A percentile compares a stretch with the other conserved stretches of the same genome.
phyloP scores from a whole-genome alignment of 1,284 basidiomycete genomes.

The Sphagnurus paluster region DNA sequence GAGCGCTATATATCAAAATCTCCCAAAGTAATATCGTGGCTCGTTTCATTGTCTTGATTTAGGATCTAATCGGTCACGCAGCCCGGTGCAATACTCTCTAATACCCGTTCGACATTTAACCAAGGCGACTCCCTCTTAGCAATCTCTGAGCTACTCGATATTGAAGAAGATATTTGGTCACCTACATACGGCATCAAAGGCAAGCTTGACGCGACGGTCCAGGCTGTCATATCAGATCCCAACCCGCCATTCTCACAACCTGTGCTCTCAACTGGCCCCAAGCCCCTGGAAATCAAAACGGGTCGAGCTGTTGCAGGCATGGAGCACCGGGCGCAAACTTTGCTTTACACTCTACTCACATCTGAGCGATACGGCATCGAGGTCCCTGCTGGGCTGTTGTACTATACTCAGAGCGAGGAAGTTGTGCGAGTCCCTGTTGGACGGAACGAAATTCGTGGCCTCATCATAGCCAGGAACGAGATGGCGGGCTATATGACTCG shows the following conservation, averaged over 20 bases:
- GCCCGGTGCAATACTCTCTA: constrained; percentile 63
- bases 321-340: constrained; percentile 97
- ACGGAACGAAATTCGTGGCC: constrained; percentile 81
- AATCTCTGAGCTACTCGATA: constrained; percentile 75
- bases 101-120: constrained; percentile 55
- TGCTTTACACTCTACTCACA: constrained; percentile 93
- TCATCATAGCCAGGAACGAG: constrained; percentile 85
- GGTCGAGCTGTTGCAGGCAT: constrained; percentile 76
- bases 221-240: constrained; percentile 59
- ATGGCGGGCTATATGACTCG: constrained; percentile 77
- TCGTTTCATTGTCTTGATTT: neutral
- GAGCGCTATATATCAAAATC: constrained; percentile 58
- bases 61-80: constrained; percentile 29
- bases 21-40: constrained; percentile 52
- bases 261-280: constrained; percentile 42
- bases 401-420: constrained; percentile 91
- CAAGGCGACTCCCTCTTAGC: constrained; percentile 59
- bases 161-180: constrained; percentile 98
- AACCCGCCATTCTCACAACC: constrained; percentile 21
- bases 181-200: constrained; percentile 95
- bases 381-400: constrained; percentile 81
- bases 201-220: constrained; percentile 90
- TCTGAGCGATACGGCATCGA: constrained; percentile 82
- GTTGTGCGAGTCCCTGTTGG: constrained; percentile 80
- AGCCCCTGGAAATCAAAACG: constrained; percentile 97